Evolutionary conservation across 768 basidiomycete species (phyloP).

Genomic region (Leucosporidium scottii): DNA sequence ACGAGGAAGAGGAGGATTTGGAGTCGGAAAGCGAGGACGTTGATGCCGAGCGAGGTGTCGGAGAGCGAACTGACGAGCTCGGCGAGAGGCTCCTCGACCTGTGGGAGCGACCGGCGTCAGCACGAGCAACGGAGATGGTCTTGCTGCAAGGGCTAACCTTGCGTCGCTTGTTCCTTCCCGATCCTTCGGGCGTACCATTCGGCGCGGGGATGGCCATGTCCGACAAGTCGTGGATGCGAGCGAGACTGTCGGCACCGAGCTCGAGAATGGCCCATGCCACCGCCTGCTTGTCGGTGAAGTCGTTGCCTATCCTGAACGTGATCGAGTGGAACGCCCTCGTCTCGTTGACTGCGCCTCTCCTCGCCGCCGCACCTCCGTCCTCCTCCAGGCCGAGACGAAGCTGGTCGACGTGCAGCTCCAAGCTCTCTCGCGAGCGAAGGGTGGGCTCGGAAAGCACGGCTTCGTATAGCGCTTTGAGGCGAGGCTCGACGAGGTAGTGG

Average conservation of each 20-base stretch:
- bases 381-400: constrained; percentile 3
- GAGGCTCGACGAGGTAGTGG: neutral
- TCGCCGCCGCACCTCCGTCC: neutral
- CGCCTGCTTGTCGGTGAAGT: constrained; percentile 63
- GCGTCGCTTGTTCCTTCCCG: constrained; percentile 16
- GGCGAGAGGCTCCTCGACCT: constrained; percentile 27
- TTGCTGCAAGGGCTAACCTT: constrained; percentile 12
- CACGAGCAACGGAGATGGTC: no score
- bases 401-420: constrained; percentile 25
- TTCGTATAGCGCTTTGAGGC: constrained; percentile 23
- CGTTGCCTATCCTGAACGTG: constrained; percentile 66
- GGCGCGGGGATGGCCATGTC: neutral
- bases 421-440: constrained; percentile 27
- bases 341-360: neutral
- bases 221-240: constrained; percentile 13
- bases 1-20: constrained; percentile 81
- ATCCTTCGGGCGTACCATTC: neutral
- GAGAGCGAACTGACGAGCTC: constrained; percentile 17
- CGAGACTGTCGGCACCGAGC: constrained; percentile 58
- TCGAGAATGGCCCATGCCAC: constrained; percentile 71
- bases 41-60: neutral
- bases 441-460: constrained; percentile 29
- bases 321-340: constrained; percentile 52
- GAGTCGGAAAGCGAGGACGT: constrained; percentile 48
- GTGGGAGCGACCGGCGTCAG: neutral